Evolutionary conservation across 2,329 filamentous ascomycete genomes (phyloP).

Genomic region (Epichloe amarillans): DNA sequence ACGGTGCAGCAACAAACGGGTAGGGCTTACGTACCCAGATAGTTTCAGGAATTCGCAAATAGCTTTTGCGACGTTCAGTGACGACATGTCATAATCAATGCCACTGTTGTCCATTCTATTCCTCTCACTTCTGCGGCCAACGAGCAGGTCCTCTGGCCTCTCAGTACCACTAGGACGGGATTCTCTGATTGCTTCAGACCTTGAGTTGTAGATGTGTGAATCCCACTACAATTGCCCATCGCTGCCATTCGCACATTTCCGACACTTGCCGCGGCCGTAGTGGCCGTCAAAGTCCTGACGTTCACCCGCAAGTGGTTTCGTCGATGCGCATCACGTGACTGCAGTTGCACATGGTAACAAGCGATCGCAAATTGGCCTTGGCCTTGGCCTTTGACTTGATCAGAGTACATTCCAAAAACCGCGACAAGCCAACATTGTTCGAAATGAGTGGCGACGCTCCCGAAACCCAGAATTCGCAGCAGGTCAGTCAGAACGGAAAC

Average conservation of each 20-base stretch:
- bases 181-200: too few species aligned
- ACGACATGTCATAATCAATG: not conserved
- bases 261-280: too few species aligned
- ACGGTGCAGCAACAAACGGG: not conserved
- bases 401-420: not conserved
- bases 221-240: too few species aligned
- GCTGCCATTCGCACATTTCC: too few species aligned
- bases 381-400: not conserved
- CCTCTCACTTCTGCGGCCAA: not conserved
- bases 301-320: not conserved
- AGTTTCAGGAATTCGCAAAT: not conserved
- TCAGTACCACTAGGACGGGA: too few species aligned
- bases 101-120: not conserved
- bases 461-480: constrained; percentile 19
- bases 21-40: not conserved
- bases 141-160: not conserved
- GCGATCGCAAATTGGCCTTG: not conserved
- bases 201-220: too few species aligned
- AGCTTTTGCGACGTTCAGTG: not conserved
- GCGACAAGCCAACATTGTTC: constrained; percentile 3
- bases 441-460: constrained; percentile 24
- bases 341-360: not conserved
- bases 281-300: too few species aligned
- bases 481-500: constrained; percentile 13
- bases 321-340: not conserved